A percentile compares a stretch with the other conserved stretches of the same genome.
Conservation (phyloP, 2,329 filamentous ascomycete genomes). For the Clarireedia paspali region DNA sequence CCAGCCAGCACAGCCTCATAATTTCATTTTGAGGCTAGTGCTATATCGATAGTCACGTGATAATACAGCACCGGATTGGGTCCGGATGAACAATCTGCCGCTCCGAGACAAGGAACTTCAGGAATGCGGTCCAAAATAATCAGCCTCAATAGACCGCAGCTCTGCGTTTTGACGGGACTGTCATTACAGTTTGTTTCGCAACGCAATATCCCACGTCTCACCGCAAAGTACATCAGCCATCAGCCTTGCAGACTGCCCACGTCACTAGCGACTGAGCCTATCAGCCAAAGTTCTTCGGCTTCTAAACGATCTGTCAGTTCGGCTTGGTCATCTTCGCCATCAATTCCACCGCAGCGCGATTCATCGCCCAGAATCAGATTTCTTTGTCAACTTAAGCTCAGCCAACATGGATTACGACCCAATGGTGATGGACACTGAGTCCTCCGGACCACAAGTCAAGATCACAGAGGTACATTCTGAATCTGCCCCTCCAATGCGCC, state of each 20-base stretch:
- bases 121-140: background rate
- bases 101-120: background rate
- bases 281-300: background rate
- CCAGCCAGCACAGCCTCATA: background rate
- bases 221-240: slow-evolving; percentile 4
- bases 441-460: slow-evolving; percentile 38
- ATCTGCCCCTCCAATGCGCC: background rate
- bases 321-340: background rate
- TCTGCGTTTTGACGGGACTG: background rate
- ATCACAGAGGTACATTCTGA: slow-evolving; percentile 35
- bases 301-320: background rate
- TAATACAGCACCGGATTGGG: background rate
- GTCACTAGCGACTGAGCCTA: background rate
- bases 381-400: slow-evolving; percentile 6
- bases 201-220: background rate
- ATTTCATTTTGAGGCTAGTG: background rate
- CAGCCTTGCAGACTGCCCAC: slow-evolving; percentile 19
- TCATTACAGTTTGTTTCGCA: background rate
- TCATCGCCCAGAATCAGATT: slow-evolving; percentile 2
- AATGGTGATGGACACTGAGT: slow-evolving; percentile 35
- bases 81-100: background rate
- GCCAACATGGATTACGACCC: slow-evolving; percentile 40
- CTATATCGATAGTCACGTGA: background rate
- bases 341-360: slow-evolving; percentile 15
- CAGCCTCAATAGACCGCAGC: slow-evolving; percentile 9